Evolutionary conservation across 331 rosid species (phyloP), one percentile per base, ranked within the genome.

Genomic region (Dryas integrifolia): DNA sequence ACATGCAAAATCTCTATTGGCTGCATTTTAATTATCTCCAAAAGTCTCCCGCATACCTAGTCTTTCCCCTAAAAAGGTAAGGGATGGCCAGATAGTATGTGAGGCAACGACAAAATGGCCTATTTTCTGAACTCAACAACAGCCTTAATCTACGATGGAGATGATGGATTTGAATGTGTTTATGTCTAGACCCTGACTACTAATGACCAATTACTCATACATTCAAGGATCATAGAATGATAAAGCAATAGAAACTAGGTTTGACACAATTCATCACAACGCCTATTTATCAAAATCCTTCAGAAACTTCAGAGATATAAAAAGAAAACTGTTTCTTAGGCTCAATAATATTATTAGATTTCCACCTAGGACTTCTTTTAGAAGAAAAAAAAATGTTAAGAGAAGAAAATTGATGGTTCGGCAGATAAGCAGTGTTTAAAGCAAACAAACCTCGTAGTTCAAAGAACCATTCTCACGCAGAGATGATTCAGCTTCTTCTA

Each of bases 401-500:
- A 5, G 60, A 69, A 39, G 60, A 47, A 49, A 57, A 69, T 39
- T 4, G 53, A 70, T 50, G 35, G 72, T 50, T 47, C 81, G 49
- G 58, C 3, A 67, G 56, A 53, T 18, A 45, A 65, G 53, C 35
- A 45, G 14, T 24, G 50, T 55, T 67, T 39, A 74, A 24, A 80
- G 64, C 51, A 75, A 67, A 80, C 88, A 44, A 70, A 95, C 99
- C 96, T 95, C 98, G 53, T 92, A 88, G 86, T 89, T 95, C 82
- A 91, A 85, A 69, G 80, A 77, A 5, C 96, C 97, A 78, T 86
- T 91, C 81, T 87, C 96, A 1, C 92, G 88, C 65, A 95, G 82
- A 40, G 97, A 86, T 74, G 84, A 88, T 76, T 94, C 96, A 4
- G 96, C 97, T 83, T 94, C 96, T 80, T 91, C 96, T 38, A 94